Evolutionary conservation across 768 basidiomycete species (phyloP), one percentile per base, ranked within the genome.

Genomic region (Rhodotorula babjevae): DNA sequence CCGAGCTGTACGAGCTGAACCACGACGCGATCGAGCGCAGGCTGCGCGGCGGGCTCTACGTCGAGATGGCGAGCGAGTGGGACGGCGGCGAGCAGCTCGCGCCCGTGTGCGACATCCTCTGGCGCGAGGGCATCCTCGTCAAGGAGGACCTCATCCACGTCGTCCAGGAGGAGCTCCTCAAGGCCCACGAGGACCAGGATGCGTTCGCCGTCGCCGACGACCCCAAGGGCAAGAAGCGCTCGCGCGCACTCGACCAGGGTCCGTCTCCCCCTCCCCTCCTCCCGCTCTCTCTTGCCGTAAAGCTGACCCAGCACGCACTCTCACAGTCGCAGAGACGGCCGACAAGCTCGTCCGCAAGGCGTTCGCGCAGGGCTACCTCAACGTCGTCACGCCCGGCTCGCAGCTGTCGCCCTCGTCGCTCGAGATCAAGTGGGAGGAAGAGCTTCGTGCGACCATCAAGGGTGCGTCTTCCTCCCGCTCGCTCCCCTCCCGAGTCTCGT

Each of bases 351-450:
- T 93, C 65, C 85, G 87, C 76, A 87, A 87, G 72, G 86, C 93
- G 29, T 87, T 93, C n/a, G 84, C 86, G 3, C 83, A 82, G 53
- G 83, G 83, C n/a, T 92, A 92, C 81, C 82, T 94, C 61, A 90
- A 89, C 77, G 88, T 91, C 31, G 89, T 91, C 27, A 91, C 90
- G 2, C 78, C 87, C 47, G 83, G 90, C 29, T 90, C 89, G 0
- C 92, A 93, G 75, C 79, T 87, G 53, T 93, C 91, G 33, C 90
- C 90, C 16, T 84, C 86, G 44, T 92, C 93, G 79, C 89, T 89
- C 76, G 85, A 86, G 31, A 90, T 93, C 60, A 84, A 87, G 72
- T 92, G 92, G 78, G 91, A 91, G 79, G 83, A 83, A 0, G 90
- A 93, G 49, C 62, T 76, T 8, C 36, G 67, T 14, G 59, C 67